These are phyloP conservation scores for Microstegium vimineum DNA, from an alignment of 176 grass and related monocot genomes.

Conservation along the genomic window DNA sequence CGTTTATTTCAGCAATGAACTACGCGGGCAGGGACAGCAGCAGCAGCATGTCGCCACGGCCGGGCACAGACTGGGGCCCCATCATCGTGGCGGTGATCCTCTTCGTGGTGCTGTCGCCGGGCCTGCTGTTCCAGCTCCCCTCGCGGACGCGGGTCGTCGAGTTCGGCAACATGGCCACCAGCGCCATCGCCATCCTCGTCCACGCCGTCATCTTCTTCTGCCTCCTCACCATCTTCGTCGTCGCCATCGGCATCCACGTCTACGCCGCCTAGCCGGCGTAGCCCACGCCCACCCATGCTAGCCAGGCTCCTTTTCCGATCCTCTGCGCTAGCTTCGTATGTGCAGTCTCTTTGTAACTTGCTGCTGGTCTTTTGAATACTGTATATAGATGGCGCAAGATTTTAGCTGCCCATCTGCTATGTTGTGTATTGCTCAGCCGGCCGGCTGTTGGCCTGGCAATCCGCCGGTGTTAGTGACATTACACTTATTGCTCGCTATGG, in stretches of 20 bases:
- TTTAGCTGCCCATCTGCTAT: not conserved
- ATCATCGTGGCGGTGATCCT: conserved; percentile 87
- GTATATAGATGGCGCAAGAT: not conserved
- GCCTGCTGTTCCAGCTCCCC: conserved; percentile 78
- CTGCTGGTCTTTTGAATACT: not conserved
- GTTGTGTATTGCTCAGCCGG: not conserved
- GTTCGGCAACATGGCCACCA: conserved; percentile 87
- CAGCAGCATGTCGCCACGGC: conserved; percentile 1
- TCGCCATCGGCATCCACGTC: conserved; percentile 72
- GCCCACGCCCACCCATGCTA: too few relatives aligned
- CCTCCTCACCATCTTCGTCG: conserved; percentile 69
- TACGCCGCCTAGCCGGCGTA: conserved; percentile 46
- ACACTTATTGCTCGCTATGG: not conserved
- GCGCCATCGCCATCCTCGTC: conserved; percentile 74
- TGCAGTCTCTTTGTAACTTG: not conserved
- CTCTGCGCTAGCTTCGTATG: too few relatives aligned
- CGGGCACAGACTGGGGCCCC: conserved; percentile 74
- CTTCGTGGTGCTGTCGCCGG: conserved; percentile 75
- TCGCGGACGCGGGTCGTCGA: conserved; percentile 61
- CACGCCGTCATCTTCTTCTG: conserved; percentile 87
- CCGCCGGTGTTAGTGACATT: not conserved
- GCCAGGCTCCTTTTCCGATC: too few relatives aligned
- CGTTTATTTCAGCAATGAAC: too few relatives aligned
- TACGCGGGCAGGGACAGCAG: not conserved
- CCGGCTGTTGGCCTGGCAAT: not conserved